These are phyloP conservation scores for Psilocybe mexicana DNA, from an alignment of 1,284 basidiomycete genomes.

Conservation along the genomic window DNA sequence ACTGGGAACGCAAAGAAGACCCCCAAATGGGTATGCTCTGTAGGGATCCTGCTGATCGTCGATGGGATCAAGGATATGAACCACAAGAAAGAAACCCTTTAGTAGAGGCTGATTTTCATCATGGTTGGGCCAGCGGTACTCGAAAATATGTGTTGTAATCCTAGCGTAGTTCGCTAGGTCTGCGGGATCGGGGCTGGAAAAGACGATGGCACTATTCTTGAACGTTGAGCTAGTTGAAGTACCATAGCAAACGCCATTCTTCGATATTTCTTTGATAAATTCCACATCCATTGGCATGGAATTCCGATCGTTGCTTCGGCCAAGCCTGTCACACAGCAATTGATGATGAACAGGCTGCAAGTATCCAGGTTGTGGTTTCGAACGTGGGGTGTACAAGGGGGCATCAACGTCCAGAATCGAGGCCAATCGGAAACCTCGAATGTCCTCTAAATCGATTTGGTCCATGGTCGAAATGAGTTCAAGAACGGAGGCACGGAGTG, in stretches of 20 bases:
- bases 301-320: background rate
- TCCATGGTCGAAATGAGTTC: background rate
- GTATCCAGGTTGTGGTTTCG: background rate
- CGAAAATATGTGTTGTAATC: constrained; percentile 7
- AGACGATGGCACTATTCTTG: constrained; percentile 22
- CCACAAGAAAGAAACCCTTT: constrained; percentile 2
- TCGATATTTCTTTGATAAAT: constrained; percentile 8
- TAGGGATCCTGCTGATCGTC: constrained; percentile 13
- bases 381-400: constrained; percentile 10
- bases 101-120: background rate
- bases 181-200: background rate
- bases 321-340: constrained; percentile 5
- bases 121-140: background rate
- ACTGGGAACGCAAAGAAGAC: constrained; percentile 13
- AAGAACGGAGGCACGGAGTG: background rate
- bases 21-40: constrained; percentile 11
- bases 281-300: background rate
- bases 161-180: background rate
- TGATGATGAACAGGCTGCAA: background rate
- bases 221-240: constrained; percentile 10
- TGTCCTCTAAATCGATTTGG: background rate
- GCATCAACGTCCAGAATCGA: constrained; percentile 19
- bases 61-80: constrained; percentile 7
- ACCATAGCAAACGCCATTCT: constrained; percentile 16
- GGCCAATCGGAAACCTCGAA: constrained; percentile 16